Evolutionary conservation across 2,329 filamentous ascomycete species (phyloP).

Genomic region (Epichloe aotearoae): DNA sequence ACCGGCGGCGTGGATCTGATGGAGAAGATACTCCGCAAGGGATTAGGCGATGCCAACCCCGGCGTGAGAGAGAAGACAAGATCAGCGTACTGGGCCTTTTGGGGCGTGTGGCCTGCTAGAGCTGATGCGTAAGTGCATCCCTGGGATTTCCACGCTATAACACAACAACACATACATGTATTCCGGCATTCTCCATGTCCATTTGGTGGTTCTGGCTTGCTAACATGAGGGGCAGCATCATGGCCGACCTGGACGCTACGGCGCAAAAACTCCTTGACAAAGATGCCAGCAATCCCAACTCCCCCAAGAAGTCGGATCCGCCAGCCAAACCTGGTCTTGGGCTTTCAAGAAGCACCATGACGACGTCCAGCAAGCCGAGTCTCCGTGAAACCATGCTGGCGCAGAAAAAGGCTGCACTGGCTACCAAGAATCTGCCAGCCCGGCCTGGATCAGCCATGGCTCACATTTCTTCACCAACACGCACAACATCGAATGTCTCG

Average conservation of each 20-base stretch:
- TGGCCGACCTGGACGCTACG: conserved; percentile 63
- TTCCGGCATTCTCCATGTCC: too few species aligned
- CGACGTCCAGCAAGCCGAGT: conserved; percentile 45
- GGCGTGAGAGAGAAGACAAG: conserved; percentile 79
- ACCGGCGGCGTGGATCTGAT: conserved; percentile 69
- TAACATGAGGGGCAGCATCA: conserved; percentile 43
- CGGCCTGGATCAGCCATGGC: conserved; percentile 53
- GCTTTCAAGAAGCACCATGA: conserved; percentile 49
- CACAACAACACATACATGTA: too few species aligned
- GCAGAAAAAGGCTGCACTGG: conserved; percentile 55
- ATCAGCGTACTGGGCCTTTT: conserved; percentile 75
- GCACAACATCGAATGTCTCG: conserved; percentile 25
- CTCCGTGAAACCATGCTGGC: conserved; percentile 75
- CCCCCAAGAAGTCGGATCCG: conserved; percentile 37
- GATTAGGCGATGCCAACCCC: conserved; percentile 79
- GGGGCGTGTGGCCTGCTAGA: conserved; percentile 60
- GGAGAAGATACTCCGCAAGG: conserved; percentile 80
- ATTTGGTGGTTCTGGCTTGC: conserved; percentile 1
- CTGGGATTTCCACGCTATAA: background rate
- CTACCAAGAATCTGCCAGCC: conserved; percentile 35
- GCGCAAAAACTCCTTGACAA: conserved; percentile 71
- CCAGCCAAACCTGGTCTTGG: conserved; percentile 43
- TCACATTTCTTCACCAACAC: conserved; percentile 37
- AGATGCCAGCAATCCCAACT: conserved; percentile 70
- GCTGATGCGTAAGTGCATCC: conserved; percentile 51